These are phyloP conservation scores for Bertia moriformis DNA, from an alignment of 2,329 filamentous ascomycete species.

Conservation along the genomic window DNA sequence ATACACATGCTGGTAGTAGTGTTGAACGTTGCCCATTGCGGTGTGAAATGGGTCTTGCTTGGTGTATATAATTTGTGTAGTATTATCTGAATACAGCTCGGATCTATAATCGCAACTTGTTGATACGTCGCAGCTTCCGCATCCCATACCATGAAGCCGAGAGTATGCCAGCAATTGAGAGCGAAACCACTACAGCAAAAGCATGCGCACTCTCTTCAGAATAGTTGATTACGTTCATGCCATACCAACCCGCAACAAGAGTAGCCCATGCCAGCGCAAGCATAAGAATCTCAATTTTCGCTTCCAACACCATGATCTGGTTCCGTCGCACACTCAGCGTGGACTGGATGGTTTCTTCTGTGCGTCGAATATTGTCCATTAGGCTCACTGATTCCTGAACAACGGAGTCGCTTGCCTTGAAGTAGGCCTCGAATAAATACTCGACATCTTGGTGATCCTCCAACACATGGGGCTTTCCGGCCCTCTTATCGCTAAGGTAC, in stretches of 20 bases:
- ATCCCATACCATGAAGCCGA: too few species aligned
- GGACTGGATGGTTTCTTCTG: conserved; percentile 15
- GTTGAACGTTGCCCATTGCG: too few species aligned
- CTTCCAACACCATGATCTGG: conserved; percentile 21
- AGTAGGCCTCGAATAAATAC: conserved; percentile 20
- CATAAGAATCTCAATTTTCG: conserved; percentile 18
- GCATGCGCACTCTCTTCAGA: conserved; percentile 15
- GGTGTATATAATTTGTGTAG: too few species aligned
- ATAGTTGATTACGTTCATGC: conserved; percentile 20
- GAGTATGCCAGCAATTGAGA: too few species aligned
- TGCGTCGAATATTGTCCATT: conserved; percentile 13
- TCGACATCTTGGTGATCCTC: conserved; percentile 19
- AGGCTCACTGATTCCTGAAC: conserved; percentile 12
- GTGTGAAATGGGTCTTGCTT: too few species aligned
- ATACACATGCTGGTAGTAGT: too few species aligned
- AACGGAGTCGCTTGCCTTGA: conserved; percentile 16
- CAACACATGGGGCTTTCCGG: conserved; percentile 11
- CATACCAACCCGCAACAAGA: conserved; percentile 17
- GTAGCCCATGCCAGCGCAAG: conserved; percentile 17
- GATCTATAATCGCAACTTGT: too few species aligned
- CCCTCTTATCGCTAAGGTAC: conserved; percentile 15
- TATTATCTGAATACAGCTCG: too few species aligned
- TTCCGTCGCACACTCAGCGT: conserved; percentile 18
- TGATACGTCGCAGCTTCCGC: too few species aligned
- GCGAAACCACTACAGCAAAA: conserved; percentile 10